A percentile compares a stretch with the other conserved stretches of the same genome.
Conservation (phyloP, 106 monocot species). For the Narthecium ossifragum region DNA sequence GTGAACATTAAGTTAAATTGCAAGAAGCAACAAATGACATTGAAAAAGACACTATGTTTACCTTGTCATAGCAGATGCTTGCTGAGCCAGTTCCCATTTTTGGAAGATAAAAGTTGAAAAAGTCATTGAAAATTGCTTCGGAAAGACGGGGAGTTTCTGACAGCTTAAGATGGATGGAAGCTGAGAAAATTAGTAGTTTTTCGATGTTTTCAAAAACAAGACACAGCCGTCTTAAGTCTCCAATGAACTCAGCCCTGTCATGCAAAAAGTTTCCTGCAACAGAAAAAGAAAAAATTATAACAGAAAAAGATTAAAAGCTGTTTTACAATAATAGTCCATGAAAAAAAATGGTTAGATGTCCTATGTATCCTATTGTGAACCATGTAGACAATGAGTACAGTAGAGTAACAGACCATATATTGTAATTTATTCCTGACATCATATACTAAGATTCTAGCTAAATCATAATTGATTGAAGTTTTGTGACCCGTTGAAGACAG, state of each 20-base stretch:
- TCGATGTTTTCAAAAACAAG: conserved; percentile 74
- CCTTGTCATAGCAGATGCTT: conserved; percentile 85
- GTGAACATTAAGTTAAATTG: too few species aligned
- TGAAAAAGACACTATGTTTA: conserved; percentile 6
- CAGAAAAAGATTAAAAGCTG: too few species aligned
- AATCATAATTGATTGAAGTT: too few species aligned
- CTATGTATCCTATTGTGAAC: too few species aligned
- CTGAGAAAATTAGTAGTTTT: conserved; percentile 66
- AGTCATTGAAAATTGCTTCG: conserved; percentile 71
- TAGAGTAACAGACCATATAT: too few species aligned
- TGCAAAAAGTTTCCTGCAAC: conserved; percentile 33
- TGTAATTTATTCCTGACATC: too few species aligned
- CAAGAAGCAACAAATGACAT: too few species aligned
- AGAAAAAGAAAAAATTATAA: not conserved
- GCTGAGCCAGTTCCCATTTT: conserved; percentile 78
- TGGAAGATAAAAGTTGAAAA: conserved; percentile 81
- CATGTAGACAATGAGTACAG: too few species aligned
- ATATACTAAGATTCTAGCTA: too few species aligned
- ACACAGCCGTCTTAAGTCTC: conserved; percentile 68
- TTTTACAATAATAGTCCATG: too few species aligned
- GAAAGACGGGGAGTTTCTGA: conserved; percentile 55
- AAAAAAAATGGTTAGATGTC: too few species aligned
- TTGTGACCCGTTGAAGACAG: too few species aligned
- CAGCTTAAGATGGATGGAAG: conserved; percentile 70
- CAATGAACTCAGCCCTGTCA: conserved; percentile 57